These are phyloP conservation scores for Dactylonectria estremocensis DNA, from an alignment of 2,329 filamentous ascomycete species.

Conservation along the genomic window DNA sequence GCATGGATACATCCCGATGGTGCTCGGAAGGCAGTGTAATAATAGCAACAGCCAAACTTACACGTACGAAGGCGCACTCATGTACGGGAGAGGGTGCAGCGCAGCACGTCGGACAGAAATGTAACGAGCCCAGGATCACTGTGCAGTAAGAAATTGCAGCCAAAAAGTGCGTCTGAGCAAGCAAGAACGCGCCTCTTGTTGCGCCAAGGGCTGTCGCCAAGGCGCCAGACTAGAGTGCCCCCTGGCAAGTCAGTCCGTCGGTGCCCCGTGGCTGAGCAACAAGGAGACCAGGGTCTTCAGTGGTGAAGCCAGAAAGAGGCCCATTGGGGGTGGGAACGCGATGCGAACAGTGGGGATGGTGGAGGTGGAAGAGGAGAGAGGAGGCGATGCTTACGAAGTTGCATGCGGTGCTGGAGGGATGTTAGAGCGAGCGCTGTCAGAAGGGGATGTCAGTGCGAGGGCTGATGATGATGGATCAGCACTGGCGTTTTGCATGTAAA, in stretches of 20 bases:
- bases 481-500: not conserved
- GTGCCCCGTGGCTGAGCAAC: slow-evolving; percentile 24
- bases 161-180: not conserved
- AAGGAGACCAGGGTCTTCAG: not conserved
- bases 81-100: not conserved
- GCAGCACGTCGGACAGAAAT: not conserved
- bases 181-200: not conserved
- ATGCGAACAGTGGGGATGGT: slow-evolving; percentile 13
- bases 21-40: not conserved
- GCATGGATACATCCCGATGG: not conserved
- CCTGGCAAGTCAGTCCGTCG: slow-evolving; percentile 14
- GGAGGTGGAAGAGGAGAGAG: slow-evolving; percentile 1
- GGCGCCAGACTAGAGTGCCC: not conserved
- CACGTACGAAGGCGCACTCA: not conserved
- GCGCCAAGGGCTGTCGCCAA: not conserved
- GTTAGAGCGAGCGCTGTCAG: not conserved
- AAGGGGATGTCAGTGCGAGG: not conserved
- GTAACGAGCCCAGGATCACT: too few relatives aligned
- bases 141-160: not conserved
- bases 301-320: not conserved
- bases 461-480: not conserved
- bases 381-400: not conserved
- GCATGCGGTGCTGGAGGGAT: not conserved
- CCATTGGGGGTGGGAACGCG: slow-evolving; percentile 5
- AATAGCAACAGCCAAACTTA: slow-evolving; percentile 9